These are phyloP conservation scores for Eucalyptus pauciflora DNA, from an alignment of 345 rosid species.

Conservation along the genomic window DNA sequence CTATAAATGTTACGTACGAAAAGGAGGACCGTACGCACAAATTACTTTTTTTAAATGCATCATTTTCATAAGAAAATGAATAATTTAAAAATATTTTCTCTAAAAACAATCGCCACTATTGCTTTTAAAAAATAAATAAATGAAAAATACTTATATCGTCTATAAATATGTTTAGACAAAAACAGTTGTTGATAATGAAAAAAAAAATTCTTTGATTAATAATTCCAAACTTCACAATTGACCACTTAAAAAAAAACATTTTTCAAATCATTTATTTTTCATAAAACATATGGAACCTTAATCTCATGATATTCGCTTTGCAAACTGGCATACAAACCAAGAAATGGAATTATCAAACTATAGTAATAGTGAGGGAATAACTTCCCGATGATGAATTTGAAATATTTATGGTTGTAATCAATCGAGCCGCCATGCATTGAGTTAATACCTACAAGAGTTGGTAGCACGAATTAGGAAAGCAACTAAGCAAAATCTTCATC, in stretches of 20 bases:
- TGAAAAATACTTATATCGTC: not conserved
- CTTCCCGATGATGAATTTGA: not conserved
- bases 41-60: not conserved
- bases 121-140: not conserved
- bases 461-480: not conserved
- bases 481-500: not conserved
- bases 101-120: rapidly evolving
- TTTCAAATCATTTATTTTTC: not conserved
- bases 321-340: not conserved
- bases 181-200: too few relatives aligned
- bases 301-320: not conserved
- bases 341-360: not conserved
- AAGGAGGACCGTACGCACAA: not conserved
- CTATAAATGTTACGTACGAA: not conserved
- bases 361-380: not conserved
- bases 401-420: not conserved
- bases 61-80: not conserved
- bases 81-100: not conserved
- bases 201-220: rapidly evolving
- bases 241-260: not conserved
- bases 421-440: not conserved
- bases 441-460: not conserved
- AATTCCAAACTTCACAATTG: rapidly evolving
- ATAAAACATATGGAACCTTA: rapidly evolving
- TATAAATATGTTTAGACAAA: not conserved